Percentiles rank a stretch among this genome's conserved stretches.
Conservation (phyloP, 2,329 filamentous ascomycete genomes). For the Calcarisporium arbuscula region DNA sequence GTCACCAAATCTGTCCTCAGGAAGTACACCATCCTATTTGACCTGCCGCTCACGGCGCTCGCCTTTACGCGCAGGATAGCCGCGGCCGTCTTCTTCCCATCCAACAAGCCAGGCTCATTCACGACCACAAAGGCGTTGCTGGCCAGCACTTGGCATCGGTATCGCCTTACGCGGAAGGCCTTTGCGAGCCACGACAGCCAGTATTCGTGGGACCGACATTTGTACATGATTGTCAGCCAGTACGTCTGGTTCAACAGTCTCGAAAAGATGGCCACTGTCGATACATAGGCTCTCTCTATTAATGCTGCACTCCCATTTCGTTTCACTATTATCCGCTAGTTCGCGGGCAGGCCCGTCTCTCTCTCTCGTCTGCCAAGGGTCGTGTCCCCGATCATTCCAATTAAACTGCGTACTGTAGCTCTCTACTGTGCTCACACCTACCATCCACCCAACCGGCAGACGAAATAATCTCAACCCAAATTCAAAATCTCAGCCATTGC, state of each 20-base stretch:
- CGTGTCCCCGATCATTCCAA: too few relatives aligned
- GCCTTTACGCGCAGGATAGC: constrained; percentile 22
- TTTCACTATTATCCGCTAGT: too few relatives aligned
- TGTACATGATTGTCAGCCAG: constrained; percentile 32
- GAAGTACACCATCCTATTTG: constrained; percentile 31
- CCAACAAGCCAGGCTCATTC: constrained; percentile 7
- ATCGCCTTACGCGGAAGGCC: constrained; percentile 26
- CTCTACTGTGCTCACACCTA: too few relatives aligned
- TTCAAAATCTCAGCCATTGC: too few relatives aligned
- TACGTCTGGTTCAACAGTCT: constrained; percentile 34
- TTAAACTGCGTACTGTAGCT: too few relatives aligned
- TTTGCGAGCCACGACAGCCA: constrained; percentile 31
- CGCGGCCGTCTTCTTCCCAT: constrained; percentile 13
- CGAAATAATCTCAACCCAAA: too few relatives aligned
- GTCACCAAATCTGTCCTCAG: constrained; percentile 26
- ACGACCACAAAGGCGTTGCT: constrained; percentile 23
- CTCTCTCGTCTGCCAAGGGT: too few relatives aligned
- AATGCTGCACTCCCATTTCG: too few relatives aligned
- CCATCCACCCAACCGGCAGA: too few relatives aligned
- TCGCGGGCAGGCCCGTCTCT: too few relatives aligned
- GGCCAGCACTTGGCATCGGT: constrained; percentile 28
- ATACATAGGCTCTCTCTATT: too few relatives aligned
- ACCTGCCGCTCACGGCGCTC: constrained; percentile 29
- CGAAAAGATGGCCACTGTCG: constrained; percentile 10
- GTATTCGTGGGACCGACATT: constrained; percentile 32